Percentiles rank a stretch among this genome's conserved stretches.
phyloP scores from a whole-genome alignment of 345 rosid genomes.

The Microcos paniculata region DNA sequence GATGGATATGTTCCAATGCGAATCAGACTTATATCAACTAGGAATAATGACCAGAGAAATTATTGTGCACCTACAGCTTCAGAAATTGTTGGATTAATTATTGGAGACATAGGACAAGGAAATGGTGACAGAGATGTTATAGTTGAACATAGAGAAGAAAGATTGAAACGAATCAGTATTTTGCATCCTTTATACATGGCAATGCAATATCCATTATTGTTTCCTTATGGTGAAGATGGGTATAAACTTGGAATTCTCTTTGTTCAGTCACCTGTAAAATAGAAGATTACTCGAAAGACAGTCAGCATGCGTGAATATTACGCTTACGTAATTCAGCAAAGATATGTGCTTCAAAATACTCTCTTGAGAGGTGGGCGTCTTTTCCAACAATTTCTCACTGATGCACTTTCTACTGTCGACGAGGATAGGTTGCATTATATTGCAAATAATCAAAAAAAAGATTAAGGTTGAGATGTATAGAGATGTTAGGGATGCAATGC shows the following conservation, averaged over 20 bases:
- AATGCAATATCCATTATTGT: slow-evolving; percentile 9
- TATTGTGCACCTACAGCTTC: neutral
- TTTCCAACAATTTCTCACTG: neutral
- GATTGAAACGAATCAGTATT: neutral
- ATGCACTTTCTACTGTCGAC: neutral
- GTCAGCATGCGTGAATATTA: neutral
- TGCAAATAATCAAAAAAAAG: neutral
- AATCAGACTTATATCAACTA: neutral
- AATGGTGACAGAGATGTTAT: neutral
- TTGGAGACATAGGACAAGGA: neutral
- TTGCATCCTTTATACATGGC: slow-evolving; percentile 2
- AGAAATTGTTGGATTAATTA: neutral
- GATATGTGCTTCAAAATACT: neutral
- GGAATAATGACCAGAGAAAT: neutral
- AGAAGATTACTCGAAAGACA: neutral
- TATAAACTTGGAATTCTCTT: neutral
- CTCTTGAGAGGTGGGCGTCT: neutral
- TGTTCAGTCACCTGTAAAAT: too few species aligned
- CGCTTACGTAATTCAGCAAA: neutral
- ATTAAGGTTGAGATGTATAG: neutral
- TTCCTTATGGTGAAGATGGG: slow-evolving; percentile 19
- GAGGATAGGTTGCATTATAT: neutral
- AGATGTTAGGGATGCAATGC: neutral
- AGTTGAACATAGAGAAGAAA: neutral
- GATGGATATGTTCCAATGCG: neutral